A percentile compares a stretch with the other conserved stretches of the same genome.
phyloP scores from a whole-genome alignment of 2,329 filamentous ascomycete genomes.

The Penicillium polonicum region DNA sequence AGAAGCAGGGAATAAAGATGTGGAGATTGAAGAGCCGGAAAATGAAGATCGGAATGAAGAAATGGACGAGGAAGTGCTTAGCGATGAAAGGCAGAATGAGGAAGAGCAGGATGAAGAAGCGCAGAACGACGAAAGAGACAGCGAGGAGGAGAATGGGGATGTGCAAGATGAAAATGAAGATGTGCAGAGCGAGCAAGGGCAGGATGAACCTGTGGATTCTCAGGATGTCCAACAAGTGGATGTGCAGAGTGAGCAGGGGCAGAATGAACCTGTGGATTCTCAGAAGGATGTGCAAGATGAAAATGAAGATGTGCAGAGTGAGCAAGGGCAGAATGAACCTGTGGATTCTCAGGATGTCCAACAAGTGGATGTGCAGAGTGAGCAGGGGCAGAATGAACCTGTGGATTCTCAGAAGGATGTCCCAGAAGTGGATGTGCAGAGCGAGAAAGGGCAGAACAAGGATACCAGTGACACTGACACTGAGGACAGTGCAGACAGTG shows the following conservation, averaged over 20 bases:
- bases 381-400: background rate
- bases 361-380: background rate
- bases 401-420: background rate
- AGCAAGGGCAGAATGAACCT: too few relatives aligned
- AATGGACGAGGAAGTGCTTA: background rate
- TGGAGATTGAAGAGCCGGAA: background rate
- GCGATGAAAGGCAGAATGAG: background rate
- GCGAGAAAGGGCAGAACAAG: background rate
- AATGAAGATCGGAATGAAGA: background rate
- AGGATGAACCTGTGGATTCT: too few relatives aligned
- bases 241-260: background rate
- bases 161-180: too few relatives aligned
- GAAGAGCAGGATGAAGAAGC: background rate
- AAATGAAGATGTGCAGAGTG: too few relatives aligned
- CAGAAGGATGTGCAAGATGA: too few relatives aligned
- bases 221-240: too few relatives aligned
- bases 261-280: background rate
- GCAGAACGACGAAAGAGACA: background rate
- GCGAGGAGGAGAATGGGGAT: background rate
- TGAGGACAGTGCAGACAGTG: background rate
- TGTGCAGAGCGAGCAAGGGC: too few relatives aligned
- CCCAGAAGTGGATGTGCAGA: background rate
- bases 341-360: too few relatives aligned
- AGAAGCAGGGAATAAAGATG: background rate
- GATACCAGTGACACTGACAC: background rate